Conservation (phyloP, 192 early-diverging fungal genomes). For the Entomortierella chlamydospora region DNA sequence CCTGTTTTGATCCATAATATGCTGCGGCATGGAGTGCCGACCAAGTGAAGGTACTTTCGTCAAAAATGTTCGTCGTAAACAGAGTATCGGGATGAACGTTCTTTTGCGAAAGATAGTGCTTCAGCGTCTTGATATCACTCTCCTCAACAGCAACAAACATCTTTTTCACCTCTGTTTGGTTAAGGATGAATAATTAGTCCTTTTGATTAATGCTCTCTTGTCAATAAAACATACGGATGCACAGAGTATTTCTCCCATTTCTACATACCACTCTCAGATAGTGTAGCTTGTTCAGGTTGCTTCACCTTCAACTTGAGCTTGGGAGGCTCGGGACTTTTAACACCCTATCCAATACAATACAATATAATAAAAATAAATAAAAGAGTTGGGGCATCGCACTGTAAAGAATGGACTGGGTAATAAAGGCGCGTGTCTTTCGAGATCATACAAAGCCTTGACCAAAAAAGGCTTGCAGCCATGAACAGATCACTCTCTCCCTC, state of each 20-base stretch:
- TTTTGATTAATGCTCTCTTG: not conserved
- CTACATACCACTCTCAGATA: slow-evolving; percentile 37
- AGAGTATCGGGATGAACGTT: slow-evolving; percentile 43
- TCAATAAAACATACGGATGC: not conserved
- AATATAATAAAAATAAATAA: not conserved
- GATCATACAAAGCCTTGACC: no score
- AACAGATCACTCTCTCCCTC: no score
- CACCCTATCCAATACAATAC: slow-evolving; percentile 1
- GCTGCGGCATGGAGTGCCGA: slow-evolving; percentile 86
- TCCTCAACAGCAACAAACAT: slow-evolving; percentile 43
- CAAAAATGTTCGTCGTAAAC: slow-evolving; percentile 43
- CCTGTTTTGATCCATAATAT: slow-evolving; percentile 80
- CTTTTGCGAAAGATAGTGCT: slow-evolving; percentile 24
- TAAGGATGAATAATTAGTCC: no score
- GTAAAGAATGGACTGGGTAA: not conserved
- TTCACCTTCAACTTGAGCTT: slow-evolving; percentile 51
- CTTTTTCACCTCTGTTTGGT: slow-evolving; percentile 27
- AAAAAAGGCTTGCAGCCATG: no score
- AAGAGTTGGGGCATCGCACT: not conserved
- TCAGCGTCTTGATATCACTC: slow-evolving; percentile 37
- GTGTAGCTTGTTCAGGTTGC: slow-evolving; percentile 39
- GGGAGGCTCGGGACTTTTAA: slow-evolving; percentile 38
- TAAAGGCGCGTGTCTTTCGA: not conserved
- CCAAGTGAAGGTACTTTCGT: slow-evolving; percentile 81
- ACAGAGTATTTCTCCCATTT: not conserved